Evolutionary conservation across 805 yeast genomes (phyloP), one percentile per base, ranked within the genome.

Genomic region (Wilhelminamyces savonicus): DNA sequence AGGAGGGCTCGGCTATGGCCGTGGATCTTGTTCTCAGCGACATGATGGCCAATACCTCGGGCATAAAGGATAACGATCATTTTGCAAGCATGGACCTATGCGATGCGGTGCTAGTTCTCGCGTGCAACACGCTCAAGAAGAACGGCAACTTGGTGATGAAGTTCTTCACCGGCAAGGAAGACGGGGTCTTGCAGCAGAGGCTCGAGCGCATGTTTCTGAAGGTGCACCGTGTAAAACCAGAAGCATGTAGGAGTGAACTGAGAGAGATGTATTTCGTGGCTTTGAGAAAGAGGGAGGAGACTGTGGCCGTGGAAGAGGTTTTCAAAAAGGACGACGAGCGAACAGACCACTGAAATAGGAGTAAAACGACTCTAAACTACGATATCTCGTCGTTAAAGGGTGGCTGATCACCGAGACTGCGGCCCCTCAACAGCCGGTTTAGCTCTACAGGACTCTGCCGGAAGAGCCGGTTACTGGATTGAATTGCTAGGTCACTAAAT

Each of bases 21-120:
- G 44, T 56, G 7, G 66, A 67, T 35, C 42, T 63, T 24, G 72
- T 71, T 32, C 76, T 95, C 27, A 82, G 77, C 52, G 65, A 66
- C 59, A 90, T 96, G 97, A 82, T 90, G 83, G 83, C 86, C 27
- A 90, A 90, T 50, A 85, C 97, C 4, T 67, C 87, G 10, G 97
- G 98, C 4, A 59, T 84, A 23, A 73, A 78, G 7, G 76, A 82
- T 23, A 74, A 75, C 39, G 98, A 90, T 53, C 97, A 90, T 56
- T 60, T 71, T 10, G 76, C 75, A 41, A 86, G 95, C 37, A 81
- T 92, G 84, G 88, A 88, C 48, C 61, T 90, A 17, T 90, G 97
- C 54, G 92, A 85, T 44, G 96, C 96, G 0, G 96, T 95, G 0
- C 54, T 92, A 29, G 66, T 84, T 5, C 68, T 88, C 28, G 80